A percentile compares a stretch with the other conserved stretches of the same genome.
phyloP scores from a whole-genome alignment of 495 filamentous ascomycete species.

The Xylaria cubensis region DNA sequence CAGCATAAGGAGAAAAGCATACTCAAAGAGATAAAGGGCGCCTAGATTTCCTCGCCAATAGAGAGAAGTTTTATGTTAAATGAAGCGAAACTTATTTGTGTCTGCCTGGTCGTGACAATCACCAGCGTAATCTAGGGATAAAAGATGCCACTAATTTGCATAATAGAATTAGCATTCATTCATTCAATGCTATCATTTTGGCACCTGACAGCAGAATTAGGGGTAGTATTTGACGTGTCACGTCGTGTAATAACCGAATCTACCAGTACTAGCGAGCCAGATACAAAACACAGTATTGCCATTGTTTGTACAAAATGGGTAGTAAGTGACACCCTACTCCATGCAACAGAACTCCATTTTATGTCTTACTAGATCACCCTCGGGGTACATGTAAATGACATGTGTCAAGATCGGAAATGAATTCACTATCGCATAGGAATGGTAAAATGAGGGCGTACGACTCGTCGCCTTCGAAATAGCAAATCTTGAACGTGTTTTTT shows the following conservation, averaged over 20 bases:
- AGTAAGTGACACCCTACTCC: not conserved
- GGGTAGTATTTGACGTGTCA: not conserved
- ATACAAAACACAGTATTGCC: not conserved
- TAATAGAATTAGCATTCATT: not conserved
- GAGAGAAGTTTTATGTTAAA: conserved; percentile 28
- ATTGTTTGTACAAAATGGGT: conserved; percentile 12
- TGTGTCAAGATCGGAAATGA: not conserved
- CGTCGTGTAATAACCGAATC: not conserved
- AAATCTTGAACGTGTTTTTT: not conserved
- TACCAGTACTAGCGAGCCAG: not conserved
- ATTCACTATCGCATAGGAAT: not conserved
- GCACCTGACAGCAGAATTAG: not conserved
- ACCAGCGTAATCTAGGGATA: conserved; percentile 8
- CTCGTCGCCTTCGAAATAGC: not conserved
- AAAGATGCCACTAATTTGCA: conserved; percentile 20
- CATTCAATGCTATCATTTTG: not conserved
- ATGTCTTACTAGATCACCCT: not conserved
- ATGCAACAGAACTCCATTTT: not conserved
- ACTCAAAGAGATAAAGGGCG: conserved; percentile 24
- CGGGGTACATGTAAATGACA: not conserved
- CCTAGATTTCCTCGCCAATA: conserved; percentile 30
- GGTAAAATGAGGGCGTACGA: not conserved
- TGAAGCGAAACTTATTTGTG: not conserved
- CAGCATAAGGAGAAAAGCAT: conserved; percentile 16
- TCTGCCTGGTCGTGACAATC: conserved; percentile 1